phyloP scores from a whole-genome alignment of 75 land plant species.

The Selaginella moellendorffii region DNA sequence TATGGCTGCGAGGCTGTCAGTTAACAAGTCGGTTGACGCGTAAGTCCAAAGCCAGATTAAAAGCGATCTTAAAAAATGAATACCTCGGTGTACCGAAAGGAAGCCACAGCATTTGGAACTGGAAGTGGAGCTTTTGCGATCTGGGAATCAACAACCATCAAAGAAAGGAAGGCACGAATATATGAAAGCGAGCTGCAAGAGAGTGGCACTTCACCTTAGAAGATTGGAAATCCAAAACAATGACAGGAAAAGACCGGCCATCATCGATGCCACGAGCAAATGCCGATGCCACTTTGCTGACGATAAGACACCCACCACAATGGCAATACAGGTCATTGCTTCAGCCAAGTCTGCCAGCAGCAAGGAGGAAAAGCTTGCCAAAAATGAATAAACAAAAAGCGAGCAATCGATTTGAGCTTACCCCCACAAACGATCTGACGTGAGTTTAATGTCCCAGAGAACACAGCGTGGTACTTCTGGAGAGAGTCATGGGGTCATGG shows the following conservation, averaged over 20 bases:
- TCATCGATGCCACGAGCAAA: background rate
- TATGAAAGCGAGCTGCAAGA: background rate
- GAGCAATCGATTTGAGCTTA: background rate
- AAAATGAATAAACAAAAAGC: background rate
- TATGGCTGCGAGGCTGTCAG: background rate
- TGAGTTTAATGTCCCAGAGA: background rate
- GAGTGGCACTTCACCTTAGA: too few relatives aligned
- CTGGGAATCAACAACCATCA: background rate
- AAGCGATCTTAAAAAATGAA: background rate
- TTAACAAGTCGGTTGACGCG: too few relatives aligned
- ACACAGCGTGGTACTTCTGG: background rate
- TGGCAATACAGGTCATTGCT: background rate
- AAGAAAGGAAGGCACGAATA: background rate
- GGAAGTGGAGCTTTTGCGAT: background rate
- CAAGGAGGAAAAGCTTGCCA: background rate
- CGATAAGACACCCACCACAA: background rate
- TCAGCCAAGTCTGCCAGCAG: background rate
- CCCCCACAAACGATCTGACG: background rate
- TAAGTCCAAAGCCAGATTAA: background rate
- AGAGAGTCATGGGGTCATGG: background rate
- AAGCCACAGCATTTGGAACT: background rate
- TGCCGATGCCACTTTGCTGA: background rate
- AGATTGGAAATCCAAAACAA: too few relatives aligned
- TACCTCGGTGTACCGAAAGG: background rate
- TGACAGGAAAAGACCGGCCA: background rate